phyloP scores from a whole-genome alignment of 192 early-diverging fungal genomes.

The Kappamyces sp. region DNA sequence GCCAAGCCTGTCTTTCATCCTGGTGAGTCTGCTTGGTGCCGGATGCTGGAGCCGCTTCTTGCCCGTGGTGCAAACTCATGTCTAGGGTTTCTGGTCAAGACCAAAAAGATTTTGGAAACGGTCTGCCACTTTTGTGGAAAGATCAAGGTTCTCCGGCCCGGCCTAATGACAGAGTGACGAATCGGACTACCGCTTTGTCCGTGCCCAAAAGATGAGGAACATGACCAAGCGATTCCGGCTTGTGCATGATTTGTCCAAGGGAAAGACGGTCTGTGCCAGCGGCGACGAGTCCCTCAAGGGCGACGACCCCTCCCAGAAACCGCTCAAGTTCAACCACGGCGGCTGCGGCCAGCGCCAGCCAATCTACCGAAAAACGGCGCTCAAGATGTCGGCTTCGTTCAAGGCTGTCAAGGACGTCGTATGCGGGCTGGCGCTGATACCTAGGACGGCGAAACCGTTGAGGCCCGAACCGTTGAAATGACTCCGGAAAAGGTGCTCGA shows the following conservation, averaged over 20 bases:
- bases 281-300: conserved; percentile 58
- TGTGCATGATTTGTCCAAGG: conserved; percentile 84
- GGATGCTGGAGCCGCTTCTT: too few species aligned
- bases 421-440: conserved; percentile 9
- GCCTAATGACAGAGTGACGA: conserved; percentile 35
- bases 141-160: conserved; percentile 59
- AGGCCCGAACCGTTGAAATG: conserved; percentile 38
- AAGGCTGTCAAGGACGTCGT: conserved; percentile 33
- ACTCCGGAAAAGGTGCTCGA: conserved; percentile 70
- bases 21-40: conserved; percentile 48
- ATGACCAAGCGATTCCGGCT: conserved; percentile 58
- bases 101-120: conserved; percentile 97
- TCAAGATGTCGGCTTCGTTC: conserved; percentile 37
- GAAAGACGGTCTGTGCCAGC: conserved; percentile 73
- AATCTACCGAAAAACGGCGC: conserved; percentile 69
- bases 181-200: conserved; percentile 60
- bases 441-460: conserved; percentile 22
- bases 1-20: conserved; percentile 93
- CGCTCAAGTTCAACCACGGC: conserved; percentile 62
- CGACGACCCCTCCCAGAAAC: conserved; percentile 32
- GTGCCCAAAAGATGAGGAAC: conserved; percentile 44
- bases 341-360: conserved; percentile 86
- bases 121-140: conserved; percentile 92
- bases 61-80: conserved; percentile 4
- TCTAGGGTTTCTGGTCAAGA: conserved; percentile 80